Evolutionary conservation across 495 filamentous ascomycete species (phyloP), one percentile per base, ranked within the genome.

Genomic region (Cercophora scortea): DNA sequence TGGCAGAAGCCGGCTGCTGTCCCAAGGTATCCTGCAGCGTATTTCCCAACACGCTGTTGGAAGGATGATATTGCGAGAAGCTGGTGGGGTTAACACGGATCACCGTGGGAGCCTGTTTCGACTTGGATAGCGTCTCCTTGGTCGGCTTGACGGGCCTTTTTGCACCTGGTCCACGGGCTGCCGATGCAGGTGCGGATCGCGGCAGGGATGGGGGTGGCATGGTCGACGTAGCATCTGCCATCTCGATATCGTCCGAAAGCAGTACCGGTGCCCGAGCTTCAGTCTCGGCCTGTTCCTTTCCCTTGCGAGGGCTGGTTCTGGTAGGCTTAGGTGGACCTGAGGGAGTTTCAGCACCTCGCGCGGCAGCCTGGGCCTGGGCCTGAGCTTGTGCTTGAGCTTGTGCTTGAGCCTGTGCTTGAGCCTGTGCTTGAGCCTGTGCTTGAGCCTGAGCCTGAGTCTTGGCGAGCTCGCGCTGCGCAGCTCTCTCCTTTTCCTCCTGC

Each of bases 31-130:
- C 85, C 33, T 82, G 77, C 8, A 79, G 68, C 25, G 65, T 78
- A n/a, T 82, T 78, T 18, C 80, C 70, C 7, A 84, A 65, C 4
- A 78, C 69, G 41, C 71, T 70, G 15, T 80, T 84, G 6, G 81
- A 76, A 32, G 87, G 68, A 32, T 84, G 80, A 39, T 84, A 83
- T 32, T 75, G 68, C 32, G 70, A 60, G 38, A 73, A 68, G 18
- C 84, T 85, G 10, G 81, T 72, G 39, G 83, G 84, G 40, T 87
- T 84, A 32, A 95, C 84, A 33, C 85, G 80, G 55, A 96, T 92
- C 1, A 87, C 79, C 3, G 89, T 87, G 2, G 87, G 87, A 15
- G 83, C 85, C 11, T 87, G 87, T 61, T 85, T 87, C 1, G 79
- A 63, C 61, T 89, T 90, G 25, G 76, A 70, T 6, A 76, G 47